phyloP scores from a whole-genome alignment of 805 yeast species.

The Suhomyces sp. region DNA sequence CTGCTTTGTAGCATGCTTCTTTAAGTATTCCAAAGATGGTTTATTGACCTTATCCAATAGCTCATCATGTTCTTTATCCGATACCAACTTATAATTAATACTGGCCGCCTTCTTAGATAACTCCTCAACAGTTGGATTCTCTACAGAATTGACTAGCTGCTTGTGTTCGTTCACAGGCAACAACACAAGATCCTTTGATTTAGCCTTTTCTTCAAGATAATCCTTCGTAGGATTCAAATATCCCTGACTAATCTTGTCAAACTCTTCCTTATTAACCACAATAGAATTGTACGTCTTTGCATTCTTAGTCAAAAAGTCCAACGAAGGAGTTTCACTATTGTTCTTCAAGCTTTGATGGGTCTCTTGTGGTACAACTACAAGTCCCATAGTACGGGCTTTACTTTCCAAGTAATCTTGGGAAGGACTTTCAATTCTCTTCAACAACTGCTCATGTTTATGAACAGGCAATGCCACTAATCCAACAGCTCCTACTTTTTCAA shows the following conservation, averaged over 20 bases:
- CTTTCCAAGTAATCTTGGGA: conserved; percentile 9
- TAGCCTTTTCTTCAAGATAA: conserved; percentile 20
- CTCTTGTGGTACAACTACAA: conserved; percentile 7
- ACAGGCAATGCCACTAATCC: conserved; percentile 10
- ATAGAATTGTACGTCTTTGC: conserved; percentile 2
- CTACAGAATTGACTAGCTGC: conserved; percentile 3
- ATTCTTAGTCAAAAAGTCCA: conserved; percentile 6
- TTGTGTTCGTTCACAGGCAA: conserved; percentile 16
- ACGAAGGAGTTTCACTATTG: conserved; percentile 11
- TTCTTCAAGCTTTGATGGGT: conserved; percentile 19
- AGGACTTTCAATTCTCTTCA: conserved; percentile 8
- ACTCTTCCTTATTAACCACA: conserved; percentile 12
- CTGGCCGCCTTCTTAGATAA: conserved; percentile 3
- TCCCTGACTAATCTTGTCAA: conserved; percentile 10
- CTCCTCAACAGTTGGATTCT: conserved; percentile 4
- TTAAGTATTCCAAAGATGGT: conserved; percentile 32
- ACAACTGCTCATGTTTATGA: conserved; percentile 10
- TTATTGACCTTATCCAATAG: background rate
- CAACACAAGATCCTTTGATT: conserved; percentile 16
- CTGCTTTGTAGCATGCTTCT: conserved; percentile 17
- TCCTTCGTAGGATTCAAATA: conserved; percentile 14
- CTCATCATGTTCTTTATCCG: background rate
- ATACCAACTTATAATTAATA: background rate
- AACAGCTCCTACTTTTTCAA: conserved; percentile 9
- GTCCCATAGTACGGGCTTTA: conserved; percentile 5